Percentiles rank a stretch among this genome's conserved stretches.
Evolutionary conservation across 163 green algal species (phyloP).

Genomic region (Scenedesmus sp.): DNA sequence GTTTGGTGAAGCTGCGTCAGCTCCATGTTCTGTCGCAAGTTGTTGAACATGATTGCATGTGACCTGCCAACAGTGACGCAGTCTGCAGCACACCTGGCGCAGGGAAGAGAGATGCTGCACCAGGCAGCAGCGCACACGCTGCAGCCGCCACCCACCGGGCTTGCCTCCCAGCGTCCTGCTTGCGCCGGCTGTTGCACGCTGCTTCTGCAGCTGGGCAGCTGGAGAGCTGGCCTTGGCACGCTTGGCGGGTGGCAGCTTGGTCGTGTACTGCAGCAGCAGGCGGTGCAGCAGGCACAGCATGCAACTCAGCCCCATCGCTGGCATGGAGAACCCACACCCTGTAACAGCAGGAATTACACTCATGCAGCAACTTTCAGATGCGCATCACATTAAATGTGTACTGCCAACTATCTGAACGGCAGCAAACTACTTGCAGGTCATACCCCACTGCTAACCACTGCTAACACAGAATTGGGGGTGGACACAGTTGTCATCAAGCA

Average conservation of each 20-base stretch:
- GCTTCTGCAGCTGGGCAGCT: slow-evolving; percentile 1
- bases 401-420: too few relatives aligned
- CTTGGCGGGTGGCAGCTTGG: slow-evolving; percentile 44
- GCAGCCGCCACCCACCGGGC: background rate
- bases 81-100: too few relatives aligned
- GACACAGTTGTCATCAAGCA: too few relatives aligned
- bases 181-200: background rate
- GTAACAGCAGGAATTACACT: too few relatives aligned
- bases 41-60: too few relatives aligned
- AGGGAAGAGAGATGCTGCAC: too few relatives aligned
- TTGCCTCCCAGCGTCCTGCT: slow-evolving; percentile 12
- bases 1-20: background rate
- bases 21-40: too few relatives aligned
- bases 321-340: background rate
- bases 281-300: background rate
- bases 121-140: background rate
- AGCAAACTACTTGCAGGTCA: too few relatives aligned
- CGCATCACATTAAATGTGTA: too few relatives aligned
- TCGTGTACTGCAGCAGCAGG: slow-evolving; percentile 20
- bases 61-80: background rate
- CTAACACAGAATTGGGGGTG: too few relatives aligned
- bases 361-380: too few relatives aligned
- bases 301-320: background rate
- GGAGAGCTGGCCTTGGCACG: background rate
- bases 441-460: too few relatives aligned